Percentiles rank a stretch among this genome's conserved stretches.
These are phyloP conservation scores for Scleromitrula shiraiana DNA, from an alignment of 2,329 filamentous ascomycete genomes.

Conservation along the genomic window DNA sequence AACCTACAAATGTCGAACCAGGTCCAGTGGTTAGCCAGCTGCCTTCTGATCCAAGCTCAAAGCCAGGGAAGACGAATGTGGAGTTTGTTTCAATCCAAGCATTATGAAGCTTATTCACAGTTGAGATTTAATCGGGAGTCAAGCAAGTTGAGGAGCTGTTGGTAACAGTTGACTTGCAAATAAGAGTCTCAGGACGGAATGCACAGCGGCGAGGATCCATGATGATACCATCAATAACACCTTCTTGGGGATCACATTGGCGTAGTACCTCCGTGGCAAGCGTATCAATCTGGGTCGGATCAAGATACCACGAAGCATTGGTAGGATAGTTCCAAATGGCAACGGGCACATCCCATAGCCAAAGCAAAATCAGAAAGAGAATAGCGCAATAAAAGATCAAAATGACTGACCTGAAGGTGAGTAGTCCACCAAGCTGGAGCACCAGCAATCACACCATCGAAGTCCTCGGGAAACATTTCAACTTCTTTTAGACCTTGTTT, in stretches of 20 bases:
- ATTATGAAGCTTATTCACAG: slow-evolving; percentile 35
- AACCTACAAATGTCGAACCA: background rate
- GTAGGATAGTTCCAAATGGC: slow-evolving; percentile 41
- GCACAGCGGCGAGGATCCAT: slow-evolving; percentile 31
- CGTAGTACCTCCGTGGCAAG: slow-evolving; percentile 32
- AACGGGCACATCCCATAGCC: slow-evolving; percentile 33
- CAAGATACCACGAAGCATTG: slow-evolving; percentile 37
- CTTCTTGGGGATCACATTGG: slow-evolving; percentile 44
- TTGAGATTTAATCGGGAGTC: slow-evolving; percentile 36
- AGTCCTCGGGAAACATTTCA: slow-evolving; percentile 36
- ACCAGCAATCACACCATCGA: slow-evolving; percentile 34
- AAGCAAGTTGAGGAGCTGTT: slow-evolving; percentile 33
- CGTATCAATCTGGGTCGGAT: slow-evolving; percentile 38
- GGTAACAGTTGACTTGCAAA: slow-evolving; percentile 5
- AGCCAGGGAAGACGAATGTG: slow-evolving; percentile 9
- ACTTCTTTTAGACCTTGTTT: slow-evolving; percentile 39
- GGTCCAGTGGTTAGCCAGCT: background rate
- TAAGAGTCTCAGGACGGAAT: background rate
- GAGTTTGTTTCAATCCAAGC: slow-evolving; percentile 14
- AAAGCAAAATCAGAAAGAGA: no score
- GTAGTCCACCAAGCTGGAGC: slow-evolving; percentile 29
- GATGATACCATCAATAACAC: slow-evolving; percentile 38
- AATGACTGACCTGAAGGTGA: slow-evolving; percentile 18
- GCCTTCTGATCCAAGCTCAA: slow-evolving; percentile 5
- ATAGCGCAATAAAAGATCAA: no score